Conservation (phyloP, 1,139 yeast genomes). For the Geotrichum macrosporum region DNA sequence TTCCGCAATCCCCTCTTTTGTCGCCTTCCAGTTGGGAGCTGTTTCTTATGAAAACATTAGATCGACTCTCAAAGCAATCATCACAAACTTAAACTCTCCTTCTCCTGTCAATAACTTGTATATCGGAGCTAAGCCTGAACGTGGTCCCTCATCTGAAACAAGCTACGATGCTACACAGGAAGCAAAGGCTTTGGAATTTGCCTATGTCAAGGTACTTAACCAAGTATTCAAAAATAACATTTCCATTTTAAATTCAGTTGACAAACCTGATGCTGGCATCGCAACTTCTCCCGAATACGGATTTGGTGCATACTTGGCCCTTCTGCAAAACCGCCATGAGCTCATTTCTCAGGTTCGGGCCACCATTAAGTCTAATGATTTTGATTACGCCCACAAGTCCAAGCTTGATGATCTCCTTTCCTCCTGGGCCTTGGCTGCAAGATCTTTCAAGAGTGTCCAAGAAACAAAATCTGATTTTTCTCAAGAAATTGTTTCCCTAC, state of each 20-base stretch:
- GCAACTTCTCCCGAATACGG: slow-evolving; percentile 74
- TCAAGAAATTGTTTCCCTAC: slow-evolving; percentile 41
- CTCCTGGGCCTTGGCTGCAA: slow-evolving; percentile 54
- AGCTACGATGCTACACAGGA: slow-evolving; percentile 42
- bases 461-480: slow-evolving; percentile 35
- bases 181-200: slow-evolving; percentile 60
- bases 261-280: slow-evolving; percentile 42
- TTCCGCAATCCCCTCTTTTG: slow-evolving; percentile 37
- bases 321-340: slow-evolving; percentile 44
- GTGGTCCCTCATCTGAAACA: slow-evolving; percentile 22
- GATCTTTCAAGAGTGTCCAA: slow-evolving; percentile 19
- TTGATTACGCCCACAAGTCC: slow-evolving; percentile 45
- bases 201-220: slow-evolving; percentile 68
- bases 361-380: slow-evolving; percentile 49
- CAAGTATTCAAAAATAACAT: slow-evolving; percentile 59
- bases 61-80: slow-evolving; percentile 48
- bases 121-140: slow-evolving; percentile 46
- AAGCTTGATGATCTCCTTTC: slow-evolving; percentile 58
- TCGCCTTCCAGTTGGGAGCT: slow-evolving; percentile 57
- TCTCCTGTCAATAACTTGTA: slow-evolving; percentile 61
- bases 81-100: slow-evolving; percentile 49
- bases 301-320: slow-evolving; percentile 66
- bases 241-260: slow-evolving; percentile 56
- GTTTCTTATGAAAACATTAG: slow-evolving; percentile 45
- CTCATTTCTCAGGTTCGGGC: slow-evolving; percentile 49